Conservation (phyloP, 2,329 filamentous ascomycete genomes). For the Dryadomyces sulphureus region DNA sequence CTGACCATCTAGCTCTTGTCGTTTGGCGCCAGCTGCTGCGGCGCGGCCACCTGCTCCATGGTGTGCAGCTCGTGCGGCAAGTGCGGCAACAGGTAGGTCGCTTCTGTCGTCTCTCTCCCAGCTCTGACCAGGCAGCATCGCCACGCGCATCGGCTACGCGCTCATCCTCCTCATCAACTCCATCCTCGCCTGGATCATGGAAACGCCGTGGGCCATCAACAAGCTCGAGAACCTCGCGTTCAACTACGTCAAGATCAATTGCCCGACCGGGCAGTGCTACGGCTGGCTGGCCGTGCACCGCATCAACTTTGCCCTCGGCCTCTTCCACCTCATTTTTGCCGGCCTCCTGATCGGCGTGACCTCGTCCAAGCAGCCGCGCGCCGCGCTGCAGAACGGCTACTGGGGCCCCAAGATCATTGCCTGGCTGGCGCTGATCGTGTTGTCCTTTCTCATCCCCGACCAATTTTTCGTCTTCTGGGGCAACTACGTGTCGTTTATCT, state of each 20-base stretch:
- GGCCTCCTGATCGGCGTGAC: slow-evolving; percentile 74
- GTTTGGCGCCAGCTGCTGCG: slow-evolving; percentile 72
- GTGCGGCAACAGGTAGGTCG: slow-evolving; percentile 72
- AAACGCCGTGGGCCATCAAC: slow-evolving; percentile 95
- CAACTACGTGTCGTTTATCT: slow-evolving; percentile 78
- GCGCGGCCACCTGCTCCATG: slow-evolving; percentile 89
- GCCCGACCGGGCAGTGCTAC: slow-evolving; percentile 78
- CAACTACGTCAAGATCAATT: slow-evolving; percentile 92
- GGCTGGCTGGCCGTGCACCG: slow-evolving; percentile 94
- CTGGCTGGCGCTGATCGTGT: slow-evolving; percentile 74
- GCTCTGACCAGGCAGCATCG: slow-evolving; percentile 46
- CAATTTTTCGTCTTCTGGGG: slow-evolving; percentile 91
- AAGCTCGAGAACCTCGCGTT: slow-evolving; percentile 85
- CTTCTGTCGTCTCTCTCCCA: slow-evolving; percentile 1
- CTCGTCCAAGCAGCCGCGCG: slow-evolving; percentile 74
- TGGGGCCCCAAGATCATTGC: slow-evolving; percentile 93
- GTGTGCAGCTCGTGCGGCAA: slow-evolving; percentile 93
- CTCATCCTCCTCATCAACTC: slow-evolving; percentile 93
- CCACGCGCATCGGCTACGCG: slow-evolving; percentile 91
- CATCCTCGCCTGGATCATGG: slow-evolving; percentile 96
- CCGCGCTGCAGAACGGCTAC: slow-evolving; percentile 90
- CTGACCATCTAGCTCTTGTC: slow-evolving; percentile 4
- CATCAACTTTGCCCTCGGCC: slow-evolving; percentile 91
- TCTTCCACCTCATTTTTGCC: slow-evolving; percentile 83
- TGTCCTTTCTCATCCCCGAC: slow-evolving; percentile 93